Percentiles rank a stretch among this genome's conserved stretches.
phyloP scores from a whole-genome alignment of 148 eudicot species.

The Rhododendron vialii region DNA sequence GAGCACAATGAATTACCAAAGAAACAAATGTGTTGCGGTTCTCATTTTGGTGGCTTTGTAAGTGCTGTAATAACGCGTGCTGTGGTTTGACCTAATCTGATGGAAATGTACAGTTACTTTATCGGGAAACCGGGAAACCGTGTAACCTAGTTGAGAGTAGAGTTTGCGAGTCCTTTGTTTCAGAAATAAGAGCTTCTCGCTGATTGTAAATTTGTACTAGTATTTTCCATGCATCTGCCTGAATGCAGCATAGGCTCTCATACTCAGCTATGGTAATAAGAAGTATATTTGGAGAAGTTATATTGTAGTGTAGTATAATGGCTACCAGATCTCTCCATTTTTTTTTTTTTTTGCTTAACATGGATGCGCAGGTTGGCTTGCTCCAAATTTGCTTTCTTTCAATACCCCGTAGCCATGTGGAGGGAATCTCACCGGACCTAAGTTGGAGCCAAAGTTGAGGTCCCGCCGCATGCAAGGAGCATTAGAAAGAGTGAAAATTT shows the following conservation, averaged over 20 bases:
- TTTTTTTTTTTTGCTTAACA: not conserved
- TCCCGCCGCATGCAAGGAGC: not conserved
- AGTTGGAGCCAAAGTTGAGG: not conserved
- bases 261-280: not conserved
- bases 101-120: slow-evolving; percentile 17
- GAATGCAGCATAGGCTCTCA: not conserved
- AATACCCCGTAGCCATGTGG: not conserved
- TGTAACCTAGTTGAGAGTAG: not conserved
- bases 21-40: not conserved
- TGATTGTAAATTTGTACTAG: not conserved
- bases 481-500: not conserved
- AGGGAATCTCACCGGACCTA: not conserved
- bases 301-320: not conserved
- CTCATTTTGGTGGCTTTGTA: not conserved
- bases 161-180: not conserved
- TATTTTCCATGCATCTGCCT: not conserved
- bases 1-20: not conserved
- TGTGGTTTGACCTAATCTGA: not conserved
- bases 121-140: not conserved
- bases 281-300: not conserved
- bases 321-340: not conserved
- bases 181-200: slow-evolving; percentile 2
- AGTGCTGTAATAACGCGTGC: not conserved
- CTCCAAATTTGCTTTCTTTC: too few relatives aligned
- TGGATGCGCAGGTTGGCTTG: not conserved